phyloP scores from a whole-genome alignment of 1,284 basidiomycete species.

The Ustilago shanxiensis region DNA sequence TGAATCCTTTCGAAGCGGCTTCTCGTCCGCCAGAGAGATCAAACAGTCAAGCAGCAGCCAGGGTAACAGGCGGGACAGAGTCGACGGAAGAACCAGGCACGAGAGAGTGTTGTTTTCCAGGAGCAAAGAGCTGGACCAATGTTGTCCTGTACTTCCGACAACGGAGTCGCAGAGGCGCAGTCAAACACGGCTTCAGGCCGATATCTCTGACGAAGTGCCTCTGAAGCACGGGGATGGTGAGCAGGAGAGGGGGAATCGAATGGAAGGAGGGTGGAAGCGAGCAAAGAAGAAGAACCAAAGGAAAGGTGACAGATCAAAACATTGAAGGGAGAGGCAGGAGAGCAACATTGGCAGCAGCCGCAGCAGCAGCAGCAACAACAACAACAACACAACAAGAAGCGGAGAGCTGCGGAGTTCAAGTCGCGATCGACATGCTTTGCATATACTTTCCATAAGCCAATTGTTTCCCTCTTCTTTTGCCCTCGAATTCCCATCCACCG shows the following conservation, averaged over 20 bases:
- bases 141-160: not conserved
- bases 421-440: slow-evolving; percentile 30
- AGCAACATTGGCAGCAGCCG: too few relatives aligned
- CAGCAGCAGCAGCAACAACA: too few relatives aligned
- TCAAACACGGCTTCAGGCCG: not conserved
- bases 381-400: not conserved
- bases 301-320: slow-evolving; percentile 26
- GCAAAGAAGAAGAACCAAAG: not conserved
- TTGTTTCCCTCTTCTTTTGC: not conserved
- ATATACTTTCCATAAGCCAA: slow-evolving; percentile 19
- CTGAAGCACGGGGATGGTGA: not conserved
- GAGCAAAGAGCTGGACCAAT: not conserved
- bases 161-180: not conserved
- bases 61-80: not conserved
- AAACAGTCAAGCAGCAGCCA: not conserved
- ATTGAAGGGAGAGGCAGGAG: slow-evolving; percentile 9
- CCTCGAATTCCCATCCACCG: not conserved
- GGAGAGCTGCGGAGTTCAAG: slow-evolving; percentile 26
- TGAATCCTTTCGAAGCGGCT: not conserved
- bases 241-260: not conserved
- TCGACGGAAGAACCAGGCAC: not conserved
- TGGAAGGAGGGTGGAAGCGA: slow-evolving; percentile 2
- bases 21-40: not conserved
- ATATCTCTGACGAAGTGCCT: not conserved
- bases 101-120: slow-evolving; percentile 1